Conservation (phyloP, 106 monocot species). For the Apostasia ramifera region DNA sequence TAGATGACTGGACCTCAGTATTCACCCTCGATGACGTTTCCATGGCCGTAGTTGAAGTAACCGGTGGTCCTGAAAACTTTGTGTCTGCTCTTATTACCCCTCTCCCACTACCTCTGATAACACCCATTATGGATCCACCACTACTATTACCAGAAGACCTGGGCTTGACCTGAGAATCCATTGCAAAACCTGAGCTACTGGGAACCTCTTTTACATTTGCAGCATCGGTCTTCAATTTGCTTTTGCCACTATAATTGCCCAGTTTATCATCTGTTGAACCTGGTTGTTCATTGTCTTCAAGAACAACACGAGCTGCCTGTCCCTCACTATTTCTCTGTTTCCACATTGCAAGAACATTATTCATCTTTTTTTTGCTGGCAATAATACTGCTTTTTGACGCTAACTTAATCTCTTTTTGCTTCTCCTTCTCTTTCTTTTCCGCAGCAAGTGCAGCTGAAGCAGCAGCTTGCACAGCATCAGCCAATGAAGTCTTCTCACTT, state of each 20-base stretch:
- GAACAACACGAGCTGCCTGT: slow-evolving; percentile 65
- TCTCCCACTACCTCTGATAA: slow-evolving; percentile 70
- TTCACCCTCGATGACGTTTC: not conserved
- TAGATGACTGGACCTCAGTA: slow-evolving; percentile 8
- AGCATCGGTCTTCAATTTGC: slow-evolving; percentile 43
- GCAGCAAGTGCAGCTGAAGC: slow-evolving; percentile 89
- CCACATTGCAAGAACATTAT: slow-evolving; percentile 92
- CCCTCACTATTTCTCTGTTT: slow-evolving; percentile 94
- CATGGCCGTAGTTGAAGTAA: slow-evolving; percentile 4
- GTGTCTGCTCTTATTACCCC: slow-evolving; percentile 69
- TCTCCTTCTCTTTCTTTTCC: slow-evolving; percentile 96
- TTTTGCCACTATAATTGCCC: slow-evolving; percentile 15
- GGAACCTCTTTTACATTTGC: slow-evolving; percentile 17
- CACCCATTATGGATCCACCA: slow-evolving; percentile 67
- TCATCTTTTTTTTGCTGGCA: slow-evolving; percentile 99
- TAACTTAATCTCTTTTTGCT: slow-evolving; percentile 77
- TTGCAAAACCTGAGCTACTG: slow-evolving; percentile 18
- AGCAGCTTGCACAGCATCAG: slow-evolving; percentile 93
- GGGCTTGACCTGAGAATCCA: slow-evolving; percentile 31
- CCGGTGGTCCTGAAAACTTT: slow-evolving; percentile 25
- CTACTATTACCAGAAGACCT: slow-evolving; percentile 44
- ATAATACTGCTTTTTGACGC: slow-evolving; percentile 83
- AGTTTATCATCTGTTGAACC: slow-evolving; percentile 39
- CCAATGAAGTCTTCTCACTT: slow-evolving; percentile 63
- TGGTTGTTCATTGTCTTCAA: slow-evolving; percentile 54